These are phyloP conservation scores for Psilocybe azurescens DNA, from an alignment of 768 basidiomycete species.

Conservation along the genomic window DNA sequence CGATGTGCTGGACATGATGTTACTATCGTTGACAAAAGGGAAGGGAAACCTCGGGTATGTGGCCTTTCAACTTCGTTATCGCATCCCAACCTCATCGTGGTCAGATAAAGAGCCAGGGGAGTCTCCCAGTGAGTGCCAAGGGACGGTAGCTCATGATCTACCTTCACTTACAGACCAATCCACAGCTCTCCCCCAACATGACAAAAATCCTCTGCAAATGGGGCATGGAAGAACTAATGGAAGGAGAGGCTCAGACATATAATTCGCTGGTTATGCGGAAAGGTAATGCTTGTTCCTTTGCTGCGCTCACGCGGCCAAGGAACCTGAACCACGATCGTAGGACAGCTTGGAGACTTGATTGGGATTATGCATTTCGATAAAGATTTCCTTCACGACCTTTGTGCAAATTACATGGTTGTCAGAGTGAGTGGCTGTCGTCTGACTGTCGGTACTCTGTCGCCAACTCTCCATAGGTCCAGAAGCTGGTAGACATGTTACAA, in stretches of 20 bases:
- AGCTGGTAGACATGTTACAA: background rate
- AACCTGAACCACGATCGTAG: conserved; percentile 27
- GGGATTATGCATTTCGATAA: conserved; percentile 48
- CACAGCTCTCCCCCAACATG: conserved; percentile 6
- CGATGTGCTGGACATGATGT: conserved; percentile 9
- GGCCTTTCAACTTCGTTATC: background rate
- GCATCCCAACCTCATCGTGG: background rate
- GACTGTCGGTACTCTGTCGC: background rate
- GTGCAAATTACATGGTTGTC: conserved; percentile 45
- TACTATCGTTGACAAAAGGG: background rate
- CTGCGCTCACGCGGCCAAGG: background rate
- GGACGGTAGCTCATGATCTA: background rate
- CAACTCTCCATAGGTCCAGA: background rate
- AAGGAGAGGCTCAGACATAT: background rate
- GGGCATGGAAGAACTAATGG: background rate
- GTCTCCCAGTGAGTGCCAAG: background rate
- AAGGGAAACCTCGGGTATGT: background rate
- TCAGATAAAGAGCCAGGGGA: background rate
- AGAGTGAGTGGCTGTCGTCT: conserved; percentile 33
- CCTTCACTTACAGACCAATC: background rate
- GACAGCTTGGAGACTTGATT: conserved; percentile 46
- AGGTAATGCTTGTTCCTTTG: background rate
- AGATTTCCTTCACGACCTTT: conserved; percentile 24
- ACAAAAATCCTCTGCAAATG: conserved; percentile 1
- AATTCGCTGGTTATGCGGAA: background rate